A percentile compares a stretch with the other conserved stretches of the same genome.
Evolutionary conservation across 768 basidiomycete species (phyloP).

Genomic region (Paxillus involutus): DNA sequence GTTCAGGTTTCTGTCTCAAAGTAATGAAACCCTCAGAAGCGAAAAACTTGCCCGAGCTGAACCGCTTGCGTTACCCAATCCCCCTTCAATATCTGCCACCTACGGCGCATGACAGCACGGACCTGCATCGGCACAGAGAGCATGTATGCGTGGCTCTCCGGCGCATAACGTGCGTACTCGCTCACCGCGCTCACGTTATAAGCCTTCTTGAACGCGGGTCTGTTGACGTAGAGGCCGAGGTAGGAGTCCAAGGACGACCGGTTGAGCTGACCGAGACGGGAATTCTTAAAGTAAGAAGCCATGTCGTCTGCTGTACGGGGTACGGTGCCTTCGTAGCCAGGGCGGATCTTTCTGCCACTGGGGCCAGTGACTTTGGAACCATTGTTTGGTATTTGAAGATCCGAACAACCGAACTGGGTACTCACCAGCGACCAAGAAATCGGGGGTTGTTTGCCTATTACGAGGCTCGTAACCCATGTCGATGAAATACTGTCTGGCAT

Average conservation of each 20-base stretch:
- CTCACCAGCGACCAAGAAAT: conserved; percentile 52
- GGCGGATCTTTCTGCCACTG: conserved; percentile 49
- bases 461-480: conserved; percentile 53
- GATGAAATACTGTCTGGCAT: conserved; percentile 57
- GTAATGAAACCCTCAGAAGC: conserved; percentile 8
- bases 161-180: conserved; percentile 50
- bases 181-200: conserved; percentile 49
- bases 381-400: conserved; percentile 25
- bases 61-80: conserved; percentile 38
- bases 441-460: conserved; percentile 58
- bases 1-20: conserved; percentile 2
- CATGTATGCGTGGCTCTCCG: conserved; percentile 42
- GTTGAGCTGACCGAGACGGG: conserved; percentile 41
- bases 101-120: conserved; percentile 42
- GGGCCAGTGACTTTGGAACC: conserved; percentile 53
- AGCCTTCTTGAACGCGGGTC: conserved; percentile 38
- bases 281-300: conserved; percentile 45
- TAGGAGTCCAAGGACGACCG: conserved; percentile 48
- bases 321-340: conserved; percentile 36
- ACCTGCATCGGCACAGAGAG: conserved; percentile 47
- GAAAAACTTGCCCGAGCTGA: conserved; percentile 31
- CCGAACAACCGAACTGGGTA: not conserved
- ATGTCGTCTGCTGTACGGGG: conserved; percentile 63
- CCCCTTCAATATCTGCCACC: conserved; percentile 44
- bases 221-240: conserved; percentile 41